Percentiles rank a stretch among this genome's conserved stretches.
These are phyloP conservation scores for Larix kaempferi DNA, from an alignment of 75 land plant genomes.

Conservation along the genomic window DNA sequence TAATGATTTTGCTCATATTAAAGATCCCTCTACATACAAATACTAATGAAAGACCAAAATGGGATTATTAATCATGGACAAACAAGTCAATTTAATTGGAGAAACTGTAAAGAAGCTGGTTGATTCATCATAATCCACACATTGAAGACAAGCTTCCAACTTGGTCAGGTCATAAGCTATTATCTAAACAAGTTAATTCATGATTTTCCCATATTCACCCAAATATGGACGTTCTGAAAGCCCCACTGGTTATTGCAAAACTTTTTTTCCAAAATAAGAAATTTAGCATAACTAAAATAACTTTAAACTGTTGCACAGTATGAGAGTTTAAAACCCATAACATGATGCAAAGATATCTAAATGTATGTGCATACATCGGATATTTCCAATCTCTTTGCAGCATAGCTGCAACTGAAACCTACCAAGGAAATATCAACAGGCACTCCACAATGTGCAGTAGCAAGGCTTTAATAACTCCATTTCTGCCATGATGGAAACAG, in stretches of 20 bases:
- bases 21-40: neutral
- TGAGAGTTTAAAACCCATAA: neutral
- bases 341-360: neutral
- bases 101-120: neutral
- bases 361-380: neutral
- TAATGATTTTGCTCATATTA: neutral
- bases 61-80: neutral
- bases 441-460: neutral
- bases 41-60: neutral
- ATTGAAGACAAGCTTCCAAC: neutral
- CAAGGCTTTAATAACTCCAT: neutral
- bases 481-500: neutral
- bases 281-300: neutral
- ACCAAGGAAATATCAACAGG: neutral
- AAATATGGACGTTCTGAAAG: neutral
- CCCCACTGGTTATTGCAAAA: neutral
- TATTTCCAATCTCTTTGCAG: neutral
- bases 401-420: neutral
- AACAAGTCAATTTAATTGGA: neutral
- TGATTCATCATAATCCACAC: neutral
- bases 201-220: neutral
- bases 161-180: neutral
- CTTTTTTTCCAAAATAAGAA: neutral
- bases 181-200: neutral
- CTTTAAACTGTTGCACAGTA: neutral